Evolutionary conservation across 805 yeast genomes (phyloP).

Genomic region (Zygoascus bituminiphila): DNA sequence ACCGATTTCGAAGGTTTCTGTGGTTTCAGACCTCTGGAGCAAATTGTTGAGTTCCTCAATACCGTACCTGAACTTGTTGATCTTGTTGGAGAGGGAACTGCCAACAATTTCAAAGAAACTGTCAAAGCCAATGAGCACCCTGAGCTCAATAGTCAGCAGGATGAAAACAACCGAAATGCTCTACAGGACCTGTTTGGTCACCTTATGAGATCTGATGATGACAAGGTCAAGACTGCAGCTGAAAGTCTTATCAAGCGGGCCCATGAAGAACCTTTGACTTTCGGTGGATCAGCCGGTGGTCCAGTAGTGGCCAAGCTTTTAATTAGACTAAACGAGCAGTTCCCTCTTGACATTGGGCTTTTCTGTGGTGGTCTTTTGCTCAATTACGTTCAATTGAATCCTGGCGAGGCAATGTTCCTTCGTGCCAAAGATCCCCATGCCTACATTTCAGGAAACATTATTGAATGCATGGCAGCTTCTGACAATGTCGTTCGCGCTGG

Average conservation of each 20-base stretch:
- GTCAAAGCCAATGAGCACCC: slow-evolving; percentile 26
- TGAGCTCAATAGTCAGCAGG: slow-evolving; percentile 43
- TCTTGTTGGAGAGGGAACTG: slow-evolving; percentile 57
- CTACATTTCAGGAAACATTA: slow-evolving; percentile 91
- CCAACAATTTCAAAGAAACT: slow-evolving; percentile 38
- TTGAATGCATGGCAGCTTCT: slow-evolving; percentile 99
- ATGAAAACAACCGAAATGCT: slow-evolving; percentile 49
- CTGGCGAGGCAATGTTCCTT: slow-evolving; percentile 95
- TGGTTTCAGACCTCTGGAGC: slow-evolving; percentile 86
- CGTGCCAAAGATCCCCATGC: slow-evolving; percentile 99
- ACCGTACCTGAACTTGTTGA: slow-evolving; percentile 69
- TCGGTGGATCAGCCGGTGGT: slow-evolving; percentile 35
- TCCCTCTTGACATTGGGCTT: slow-evolving; percentile 88
- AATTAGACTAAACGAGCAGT: slow-evolving; percentile 71
- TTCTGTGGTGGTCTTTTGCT: slow-evolving; percentile 92
- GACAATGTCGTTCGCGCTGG: slow-evolving; percentile 99
- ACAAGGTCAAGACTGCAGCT: slow-evolving; percentile 48
- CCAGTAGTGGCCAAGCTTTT: slow-evolving; percentile 62
- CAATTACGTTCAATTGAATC: slow-evolving; percentile 71
- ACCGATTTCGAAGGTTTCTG: slow-evolving; percentile 96
- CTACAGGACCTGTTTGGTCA: slow-evolving; percentile 69
- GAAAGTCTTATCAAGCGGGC: slow-evolving; percentile 61
- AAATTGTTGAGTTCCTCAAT: slow-evolving; percentile 59
- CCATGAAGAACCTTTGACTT: slow-evolving; percentile 45
- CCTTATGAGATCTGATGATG: slow-evolving; percentile 77